A percentile compares a stretch with the other conserved stretches of the same genome.
These are phyloP conservation scores for Pseudotsuga menziesii DNA, from an alignment of 75 land plant species.

Conservation along the genomic window DNA sequence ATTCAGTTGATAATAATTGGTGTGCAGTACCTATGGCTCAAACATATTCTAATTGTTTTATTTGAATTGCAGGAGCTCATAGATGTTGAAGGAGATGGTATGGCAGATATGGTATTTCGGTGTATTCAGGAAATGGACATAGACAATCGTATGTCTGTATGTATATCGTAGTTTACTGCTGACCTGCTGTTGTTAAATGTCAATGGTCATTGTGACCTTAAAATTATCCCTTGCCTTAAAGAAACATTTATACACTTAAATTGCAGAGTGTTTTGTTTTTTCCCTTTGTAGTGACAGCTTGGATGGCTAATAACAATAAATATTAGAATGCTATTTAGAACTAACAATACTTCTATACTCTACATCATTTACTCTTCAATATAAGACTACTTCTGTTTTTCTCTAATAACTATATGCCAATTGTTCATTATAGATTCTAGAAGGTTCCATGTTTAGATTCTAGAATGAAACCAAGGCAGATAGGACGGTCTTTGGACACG, in stretches of 20 bases:
- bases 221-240: too few species aligned
- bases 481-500: neutral
- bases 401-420: neutral
- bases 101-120: slow-evolving; percentile 93
- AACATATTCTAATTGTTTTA: neutral
- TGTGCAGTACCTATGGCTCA: neutral
- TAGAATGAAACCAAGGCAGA: neutral
- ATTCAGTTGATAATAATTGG: neutral
- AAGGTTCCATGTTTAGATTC: neutral
- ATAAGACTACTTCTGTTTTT: neutral
- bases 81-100: slow-evolving; percentile 98
- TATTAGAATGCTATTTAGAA: neutral
- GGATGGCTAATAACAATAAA: neutral
- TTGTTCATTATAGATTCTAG: neutral
- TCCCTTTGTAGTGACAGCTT: neutral
- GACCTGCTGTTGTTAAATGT: neutral
- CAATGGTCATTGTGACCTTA: neutral
- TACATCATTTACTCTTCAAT: neutral
- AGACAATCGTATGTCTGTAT: slow-evolving; percentile 96
- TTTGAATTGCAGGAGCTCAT: slow-evolving; percentile 74
- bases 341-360: neutral
- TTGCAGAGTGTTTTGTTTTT: neutral
- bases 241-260: neutral
- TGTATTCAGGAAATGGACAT: slow-evolving; percentile 99
- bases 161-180: neutral